Evolutionary conservation across 192 early-diverging fungal species (phyloP), one percentile per base, ranked within the genome.

Genomic region (Tieghemiomyces parasiticus): DNA sequence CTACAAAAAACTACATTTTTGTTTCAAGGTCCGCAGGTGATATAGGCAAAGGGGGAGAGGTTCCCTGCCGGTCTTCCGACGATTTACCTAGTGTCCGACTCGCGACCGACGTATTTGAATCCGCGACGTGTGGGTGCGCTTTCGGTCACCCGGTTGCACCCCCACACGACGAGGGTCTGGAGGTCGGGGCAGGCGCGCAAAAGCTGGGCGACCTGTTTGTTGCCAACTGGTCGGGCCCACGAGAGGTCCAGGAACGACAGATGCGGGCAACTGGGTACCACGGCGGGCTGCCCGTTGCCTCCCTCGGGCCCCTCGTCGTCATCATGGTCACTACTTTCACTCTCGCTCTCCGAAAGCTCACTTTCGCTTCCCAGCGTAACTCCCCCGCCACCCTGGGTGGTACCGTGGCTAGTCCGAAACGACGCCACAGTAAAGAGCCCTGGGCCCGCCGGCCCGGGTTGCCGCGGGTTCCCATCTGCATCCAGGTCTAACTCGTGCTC

Each of bases 161-260:
- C 91, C 68, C 83, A 93, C 6, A 89, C 80, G 6, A 60, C 67
- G n/a, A 91, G 60, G 29, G 63, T 58, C 13, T 63, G 62, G 47
- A 93, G 66, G 25, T 48, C 58, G n/a, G 49, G 59, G 58, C 81
- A 82, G 1, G 60, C 38, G 20, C 58, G 38, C 32, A 91, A 42
- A 13, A 90, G n/a, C 42, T 67, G 63, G 48, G 67, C 72, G 64
- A 93, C 69, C 24, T 85, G 74, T 20, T 67, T 71, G 58, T 93
- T 89, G 49, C 83, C 80, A 35, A 87, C 70, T 46, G 80, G 76
- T 8, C 88, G 78, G n/a, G 85, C 80, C 80, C 84, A 93, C 33
- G 82, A 81, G 47, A 82, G 64, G 64, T 91, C 85, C 35, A 93
- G 61, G 1, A 71, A 74, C 24, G 52, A 58, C 48, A 91, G 64